phyloP scores from a whole-genome alignment of 495 filamentous ascomycete species.

The Xylaria longipes region DNA sequence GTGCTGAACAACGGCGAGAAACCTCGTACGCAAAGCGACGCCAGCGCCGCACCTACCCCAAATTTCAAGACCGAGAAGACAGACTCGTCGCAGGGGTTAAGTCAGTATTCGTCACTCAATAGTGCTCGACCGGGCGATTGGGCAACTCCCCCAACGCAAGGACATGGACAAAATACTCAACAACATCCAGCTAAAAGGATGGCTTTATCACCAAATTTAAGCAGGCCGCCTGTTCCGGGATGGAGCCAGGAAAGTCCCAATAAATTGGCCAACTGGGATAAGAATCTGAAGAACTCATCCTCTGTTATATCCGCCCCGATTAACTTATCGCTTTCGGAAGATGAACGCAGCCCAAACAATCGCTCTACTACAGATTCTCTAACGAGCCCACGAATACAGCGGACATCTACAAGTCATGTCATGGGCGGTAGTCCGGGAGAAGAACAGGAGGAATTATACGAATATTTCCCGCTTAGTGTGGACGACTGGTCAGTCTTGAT shows the following conservation, averaged over 20 bases:
- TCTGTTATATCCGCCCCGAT: slow-evolving; percentile 59
- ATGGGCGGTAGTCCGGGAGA: slow-evolving; percentile 64
- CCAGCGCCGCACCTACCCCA: slow-evolving; percentile 30
- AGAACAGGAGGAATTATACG: slow-evolving; percentile 80
- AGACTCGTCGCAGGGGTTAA: slow-evolving; percentile 43
- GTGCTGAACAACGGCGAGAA: slow-evolving; percentile 30
- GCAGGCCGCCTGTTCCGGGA: slow-evolving; percentile 43
- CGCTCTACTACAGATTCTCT: slow-evolving; percentile 45
- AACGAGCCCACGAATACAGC: slow-evolving; percentile 48
- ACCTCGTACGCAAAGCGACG: slow-evolving; percentile 40
- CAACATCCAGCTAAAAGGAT: slow-evolving; percentile 45
- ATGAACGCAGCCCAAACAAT: slow-evolving; percentile 64
- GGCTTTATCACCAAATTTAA: slow-evolving; percentile 44
- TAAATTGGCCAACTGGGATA: slow-evolving; percentile 27
- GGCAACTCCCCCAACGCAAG: slow-evolving; percentile 29
- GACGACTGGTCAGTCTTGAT: slow-evolving; percentile 72
- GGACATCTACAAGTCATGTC: slow-evolving; percentile 41
- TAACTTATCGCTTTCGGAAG: slow-evolving; percentile 76
- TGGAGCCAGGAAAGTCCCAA: slow-evolving; percentile 39
- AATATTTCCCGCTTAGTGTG: slow-evolving; percentile 87
- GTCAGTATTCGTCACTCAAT: slow-evolving; percentile 44
- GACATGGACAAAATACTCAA: slow-evolving; percentile 31
- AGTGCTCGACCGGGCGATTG: slow-evolving; percentile 33
- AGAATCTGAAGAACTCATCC: slow-evolving; percentile 36
- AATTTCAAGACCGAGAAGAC: slow-evolving; percentile 43